These are phyloP conservation scores for Lepiota venenata DNA, from an alignment of 768 basidiomycete species.

Conservation along the genomic window DNA sequence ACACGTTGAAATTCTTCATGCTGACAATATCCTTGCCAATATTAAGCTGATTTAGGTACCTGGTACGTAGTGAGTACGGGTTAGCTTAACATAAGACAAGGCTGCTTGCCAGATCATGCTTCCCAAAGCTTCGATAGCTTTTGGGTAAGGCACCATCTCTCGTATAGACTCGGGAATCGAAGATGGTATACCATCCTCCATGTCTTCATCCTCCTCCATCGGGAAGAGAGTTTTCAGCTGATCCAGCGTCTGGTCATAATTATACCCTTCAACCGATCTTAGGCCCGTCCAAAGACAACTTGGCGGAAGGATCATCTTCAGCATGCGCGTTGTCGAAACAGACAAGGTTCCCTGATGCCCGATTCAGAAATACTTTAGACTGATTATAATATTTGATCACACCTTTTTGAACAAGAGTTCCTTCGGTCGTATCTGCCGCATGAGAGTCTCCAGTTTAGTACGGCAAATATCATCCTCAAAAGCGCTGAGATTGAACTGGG, in stretches of 20 bases:
- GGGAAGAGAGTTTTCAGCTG: constrained; percentile 70
- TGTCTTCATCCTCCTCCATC: constrained; percentile 35
- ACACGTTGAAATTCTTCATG: constrained; percentile 97
- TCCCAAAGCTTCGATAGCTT: constrained; percentile 84
- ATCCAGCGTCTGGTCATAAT: constrained; percentile 64
- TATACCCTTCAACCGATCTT: constrained; percentile 77
- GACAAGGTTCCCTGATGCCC: constrained; percentile 77
- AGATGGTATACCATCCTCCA: constrained; percentile 37
- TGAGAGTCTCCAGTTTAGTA: constrained; percentile 89
- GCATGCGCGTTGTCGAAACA: constrained; percentile 73
- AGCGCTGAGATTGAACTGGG: constrained; percentile 86
- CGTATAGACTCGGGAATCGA: constrained; percentile 71
- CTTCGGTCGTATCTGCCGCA: constrained; percentile 88
- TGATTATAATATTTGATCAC: background rate
- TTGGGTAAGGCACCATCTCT: constrained; percentile 59
- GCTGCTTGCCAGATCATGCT: constrained; percentile 79
- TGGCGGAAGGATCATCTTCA: constrained; percentile 77
- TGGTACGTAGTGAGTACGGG: constrained; percentile 20
- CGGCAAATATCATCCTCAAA: constrained; percentile 93
- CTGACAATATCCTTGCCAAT: constrained; percentile 94
- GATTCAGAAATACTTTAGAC: background rate
- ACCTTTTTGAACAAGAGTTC: constrained; percentile 92
- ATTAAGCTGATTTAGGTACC: constrained; percentile 90
- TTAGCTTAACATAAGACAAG: constrained; percentile 16
- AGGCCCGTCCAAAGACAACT: constrained; percentile 89